Conservation (phyloP, 164 flowering plant species). For the Warburgia ugandensis region DNA sequence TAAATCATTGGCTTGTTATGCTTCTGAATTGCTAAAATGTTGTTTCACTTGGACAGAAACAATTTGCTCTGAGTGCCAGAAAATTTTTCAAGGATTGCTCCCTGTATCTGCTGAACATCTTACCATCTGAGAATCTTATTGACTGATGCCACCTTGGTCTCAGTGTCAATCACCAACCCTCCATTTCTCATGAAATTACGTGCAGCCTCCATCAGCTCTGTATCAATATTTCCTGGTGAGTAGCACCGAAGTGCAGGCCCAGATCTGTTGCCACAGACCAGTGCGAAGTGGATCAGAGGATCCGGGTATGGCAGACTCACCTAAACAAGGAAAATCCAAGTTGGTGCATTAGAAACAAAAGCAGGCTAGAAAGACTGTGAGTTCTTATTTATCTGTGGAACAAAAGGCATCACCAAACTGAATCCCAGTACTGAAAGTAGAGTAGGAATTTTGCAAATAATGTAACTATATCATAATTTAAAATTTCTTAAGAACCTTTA, state of each 20-base stretch:
- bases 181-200: constrained; percentile 53
- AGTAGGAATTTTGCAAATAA: too few relatives aligned
- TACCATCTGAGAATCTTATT: constrained; percentile 71
- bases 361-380: too few relatives aligned
- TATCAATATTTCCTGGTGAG: constrained; percentile 68
- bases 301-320: constrained; percentile 63
- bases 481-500: too few relatives aligned
- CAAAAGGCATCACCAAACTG: too few relatives aligned
- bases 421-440: too few relatives aligned
- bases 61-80: too few relatives aligned
- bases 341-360: background rate
- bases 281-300: constrained; percentile 77
- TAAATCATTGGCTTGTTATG: too few relatives aligned
- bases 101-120: constrained; percentile 16
- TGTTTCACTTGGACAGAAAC: too few relatives aligned
- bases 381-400: background rate
- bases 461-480: too few relatives aligned
- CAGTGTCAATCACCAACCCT: constrained; percentile 46
- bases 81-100: too few relatives aligned
- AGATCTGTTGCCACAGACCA: constrained; percentile 62
- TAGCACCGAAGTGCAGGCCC: constrained; percentile 82
- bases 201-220: constrained; percentile 71
- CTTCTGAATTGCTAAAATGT: too few relatives aligned
- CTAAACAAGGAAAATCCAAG: constrained; percentile 24
- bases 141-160: constrained; percentile 36